Percentiles rank a stretch among this genome's conserved stretches.
Evolutionary conservation across 352 stramenopile genomes (phyloP).

Genomic region (Pythium periplocum): DNA sequence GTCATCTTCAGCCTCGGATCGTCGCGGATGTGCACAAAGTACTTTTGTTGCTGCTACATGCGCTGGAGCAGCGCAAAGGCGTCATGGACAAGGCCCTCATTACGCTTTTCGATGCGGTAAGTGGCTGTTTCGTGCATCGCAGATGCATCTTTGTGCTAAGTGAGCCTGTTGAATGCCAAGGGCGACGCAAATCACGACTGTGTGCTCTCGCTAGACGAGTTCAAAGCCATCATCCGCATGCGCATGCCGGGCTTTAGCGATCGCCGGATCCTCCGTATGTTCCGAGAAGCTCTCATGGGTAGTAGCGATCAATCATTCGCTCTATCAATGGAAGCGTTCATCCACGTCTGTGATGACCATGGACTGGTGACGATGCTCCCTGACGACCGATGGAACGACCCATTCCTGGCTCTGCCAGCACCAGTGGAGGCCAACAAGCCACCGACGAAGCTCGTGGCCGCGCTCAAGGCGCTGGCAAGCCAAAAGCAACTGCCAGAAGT

Average conservation of each 20-base stretch:
- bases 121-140: no score
- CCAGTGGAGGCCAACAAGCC: conserved; percentile 1
- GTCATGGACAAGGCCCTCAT: conserved; percentile 50
- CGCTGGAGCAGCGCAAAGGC: conserved; percentile 48
- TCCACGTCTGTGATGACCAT: conserved; percentile 66
- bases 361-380: conserved; percentile 61
- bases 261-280: conserved; percentile 68
- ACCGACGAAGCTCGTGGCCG: background rate
- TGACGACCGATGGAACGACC: conserved; percentile 49
- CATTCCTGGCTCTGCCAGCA: conserved; percentile 17
- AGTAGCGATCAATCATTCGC: conserved; percentile 61
- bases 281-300: conserved; percentile 63
- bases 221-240: conserved; percentile 52
- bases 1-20: conserved; percentile 25
- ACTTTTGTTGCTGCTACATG: conserved; percentile 45
- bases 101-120: conserved; percentile 45
- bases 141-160: no score
- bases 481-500: background rate
- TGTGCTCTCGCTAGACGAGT: conserved; percentile 65
- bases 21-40: conserved; percentile 58
- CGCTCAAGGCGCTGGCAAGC: background rate
- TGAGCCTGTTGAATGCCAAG: conserved; percentile 9
- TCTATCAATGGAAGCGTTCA: conserved; percentile 65
- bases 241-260: conserved; percentile 60
- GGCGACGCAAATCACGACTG: conserved; percentile 70